Percentiles rank a stretch among this genome's conserved stretches.
phyloP scores from a whole-genome alignment of 1,284 basidiomycete genomes.

The Trametes hirsuta region DNA sequence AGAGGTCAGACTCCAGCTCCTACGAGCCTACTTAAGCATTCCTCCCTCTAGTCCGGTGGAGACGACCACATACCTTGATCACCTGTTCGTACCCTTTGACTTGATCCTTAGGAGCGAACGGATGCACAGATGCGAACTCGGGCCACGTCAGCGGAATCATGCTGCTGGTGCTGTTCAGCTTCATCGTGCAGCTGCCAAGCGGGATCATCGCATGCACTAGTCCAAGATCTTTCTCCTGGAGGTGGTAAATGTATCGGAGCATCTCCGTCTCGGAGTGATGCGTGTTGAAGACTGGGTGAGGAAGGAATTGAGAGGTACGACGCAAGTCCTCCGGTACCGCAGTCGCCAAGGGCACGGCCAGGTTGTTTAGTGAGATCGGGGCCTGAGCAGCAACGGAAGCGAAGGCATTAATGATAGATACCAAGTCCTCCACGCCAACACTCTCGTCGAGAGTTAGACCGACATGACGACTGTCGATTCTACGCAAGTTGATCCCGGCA shows the following conservation, averaged over 20 bases:
- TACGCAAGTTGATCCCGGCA: conserved; percentile 84
- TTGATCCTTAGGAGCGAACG: conserved; percentile 91
- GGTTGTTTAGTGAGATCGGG: conserved; percentile 44
- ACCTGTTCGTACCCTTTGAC: conserved; percentile 86
- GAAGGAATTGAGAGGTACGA: conserved; percentile 79
- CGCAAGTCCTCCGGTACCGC: conserved; percentile 62
- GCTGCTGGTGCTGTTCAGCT: conserved; percentile 94
- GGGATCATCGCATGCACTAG: conserved; percentile 98
- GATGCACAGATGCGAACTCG: conserved; percentile 89
- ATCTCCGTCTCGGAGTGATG: conserved; percentile 99
- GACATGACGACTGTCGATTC: conserved; percentile 76
- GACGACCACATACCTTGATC: conserved; percentile 62
- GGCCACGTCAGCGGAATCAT: conserved; percentile 97
- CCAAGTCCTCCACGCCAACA: conserved; percentile 74
- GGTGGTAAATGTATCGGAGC: conserved; percentile 93
- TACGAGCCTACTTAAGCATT: conserved; percentile 33
- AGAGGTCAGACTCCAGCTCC: conserved; percentile 91
- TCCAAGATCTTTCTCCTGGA: conserved; percentile 94
- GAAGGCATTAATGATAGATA: conserved; percentile 85
- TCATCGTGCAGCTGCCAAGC: conserved; percentile 96
- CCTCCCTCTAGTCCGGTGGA: not conserved
- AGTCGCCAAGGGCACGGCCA: conserved; percentile 42
- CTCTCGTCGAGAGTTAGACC: conserved; percentile 96
- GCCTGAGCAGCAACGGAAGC: conserved; percentile 55
- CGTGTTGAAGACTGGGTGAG: conserved; percentile 91